Percentiles rank a stretch among this genome's conserved stretches.
phyloP scores from a whole-genome alignment of 163 green algal genomes.

The Scenedesmus sp. region DNA sequence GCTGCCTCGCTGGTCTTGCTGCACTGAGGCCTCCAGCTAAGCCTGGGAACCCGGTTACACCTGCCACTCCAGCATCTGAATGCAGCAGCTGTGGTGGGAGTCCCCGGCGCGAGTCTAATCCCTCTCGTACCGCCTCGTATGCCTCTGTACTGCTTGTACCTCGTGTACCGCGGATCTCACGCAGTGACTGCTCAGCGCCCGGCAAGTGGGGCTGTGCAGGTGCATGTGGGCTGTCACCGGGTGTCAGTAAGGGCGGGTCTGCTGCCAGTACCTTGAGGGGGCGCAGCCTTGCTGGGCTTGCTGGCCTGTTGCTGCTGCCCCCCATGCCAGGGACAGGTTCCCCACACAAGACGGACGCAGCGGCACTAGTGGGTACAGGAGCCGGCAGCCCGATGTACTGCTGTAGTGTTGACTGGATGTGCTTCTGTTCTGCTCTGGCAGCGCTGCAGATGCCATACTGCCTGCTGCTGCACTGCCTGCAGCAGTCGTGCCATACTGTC shows the following conservation, averaged over 20 bases:
- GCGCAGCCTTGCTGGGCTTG: background rate
- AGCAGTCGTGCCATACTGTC: constrained; percentile 11
- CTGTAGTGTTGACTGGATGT: background rate
- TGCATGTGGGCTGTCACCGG: background rate
- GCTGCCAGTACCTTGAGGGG: background rate
- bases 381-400: background rate
- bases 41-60: background rate
- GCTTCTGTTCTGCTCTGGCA: background rate
- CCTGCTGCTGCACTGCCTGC: constrained; percentile 16
- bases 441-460: background rate
- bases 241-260: background rate
- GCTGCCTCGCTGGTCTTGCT: background rate
- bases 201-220: background rate
- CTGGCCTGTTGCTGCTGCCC: background rate
- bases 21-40: background rate
- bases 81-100: background rate
- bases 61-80: background rate
- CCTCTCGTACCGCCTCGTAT: background rate
- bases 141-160: background rate
- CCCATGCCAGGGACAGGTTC: background rate
- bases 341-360: background rate
- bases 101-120: background rate
- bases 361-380: background rate
- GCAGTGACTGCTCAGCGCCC: background rate
- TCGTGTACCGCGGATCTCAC: constrained; percentile 11